phyloP scores from a whole-genome alignment of 2,329 filamentous ascomycete species.

The Phaeoacremonium minimum region DNA sequence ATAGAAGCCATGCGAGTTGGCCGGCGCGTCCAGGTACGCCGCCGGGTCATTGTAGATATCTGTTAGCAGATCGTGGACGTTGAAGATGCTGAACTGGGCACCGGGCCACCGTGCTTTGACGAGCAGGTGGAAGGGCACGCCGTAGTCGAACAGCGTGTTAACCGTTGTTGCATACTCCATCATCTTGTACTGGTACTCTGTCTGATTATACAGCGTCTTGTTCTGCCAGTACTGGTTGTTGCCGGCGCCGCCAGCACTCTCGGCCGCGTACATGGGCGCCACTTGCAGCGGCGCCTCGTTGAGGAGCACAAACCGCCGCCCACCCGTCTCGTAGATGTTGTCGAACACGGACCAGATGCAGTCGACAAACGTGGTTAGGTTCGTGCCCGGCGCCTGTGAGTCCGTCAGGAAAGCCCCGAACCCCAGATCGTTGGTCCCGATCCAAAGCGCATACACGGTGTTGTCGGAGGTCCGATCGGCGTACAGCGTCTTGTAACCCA shows the following conservation, averaged over 20 bases:
- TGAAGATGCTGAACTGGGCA: slow-evolving; percentile 60
- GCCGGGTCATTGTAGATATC: slow-evolving; percentile 61
- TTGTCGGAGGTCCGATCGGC: slow-evolving; percentile 43
- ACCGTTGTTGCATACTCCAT: slow-evolving; percentile 43
- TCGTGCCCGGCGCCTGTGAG: slow-evolving; percentile 52
- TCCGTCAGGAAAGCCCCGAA: slow-evolving; percentile 62
- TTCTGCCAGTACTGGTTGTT: slow-evolving; percentile 40
- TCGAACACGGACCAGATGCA: slow-evolving; percentile 65
- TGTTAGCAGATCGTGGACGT: slow-evolving; percentile 60
- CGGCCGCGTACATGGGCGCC: slow-evolving; percentile 60
- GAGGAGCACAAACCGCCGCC: slow-evolving; percentile 66
- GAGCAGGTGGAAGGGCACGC: slow-evolving; percentile 39
- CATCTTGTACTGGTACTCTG: slow-evolving; percentile 42
- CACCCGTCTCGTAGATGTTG: slow-evolving; percentile 60
- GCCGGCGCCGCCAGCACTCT: slow-evolving; percentile 33
- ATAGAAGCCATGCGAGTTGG: slow-evolving; percentile 57
- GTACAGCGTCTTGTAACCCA: slow-evolving; percentile 35
- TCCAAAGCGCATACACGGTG: slow-evolving; percentile 74
- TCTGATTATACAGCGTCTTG: slow-evolving; percentile 40
- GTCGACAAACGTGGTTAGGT: slow-evolving; percentile 60
- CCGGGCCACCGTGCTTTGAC: slow-evolving; percentile 47
- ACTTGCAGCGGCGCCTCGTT: slow-evolving; percentile 65
- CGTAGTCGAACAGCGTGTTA: slow-evolving; percentile 45
- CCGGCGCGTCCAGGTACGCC: slow-evolving; percentile 58
- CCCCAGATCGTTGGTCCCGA: slow-evolving; percentile 77